Evolutionary conservation across 306 rosid species (phyloP), one percentile per base, ranked within the genome.

Genomic region (Cicer arietinum): DNA sequence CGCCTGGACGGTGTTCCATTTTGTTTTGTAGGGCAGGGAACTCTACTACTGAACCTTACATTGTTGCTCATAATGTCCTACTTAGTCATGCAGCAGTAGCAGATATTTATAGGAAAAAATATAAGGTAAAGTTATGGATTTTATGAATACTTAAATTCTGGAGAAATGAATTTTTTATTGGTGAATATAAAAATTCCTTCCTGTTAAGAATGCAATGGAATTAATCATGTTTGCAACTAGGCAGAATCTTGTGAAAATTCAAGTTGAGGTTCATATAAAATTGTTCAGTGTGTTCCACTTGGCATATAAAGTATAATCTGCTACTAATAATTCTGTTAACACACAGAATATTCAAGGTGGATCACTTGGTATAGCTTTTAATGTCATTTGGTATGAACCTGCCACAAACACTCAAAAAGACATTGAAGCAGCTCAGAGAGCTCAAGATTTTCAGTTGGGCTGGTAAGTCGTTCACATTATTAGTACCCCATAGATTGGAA

Each of bases 401-500:
- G 84, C 11, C 71, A 73, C 92, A 74, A 92, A 92, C 84, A 77
- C 90, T 35, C 69, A 83, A 61, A 80, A 84, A 41, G 91, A 92
- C 77, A 86, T 88, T 74, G 85, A 85, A 53, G 99, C 98, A 25
- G 67, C 99, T 42, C 79, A 92, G 63, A 83, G 95, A 85, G 99
- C 98, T 45, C 96, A 89, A 73, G 99, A 95, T 77, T 95, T 95
- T 90, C 98, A 92, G 85, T 88, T 95, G 17, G 98, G 99, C 73
- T 95, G 99, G 99, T 95, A 80, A 76, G 69, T 84, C 58, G 41
- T 51, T 48, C 22, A 39, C 80, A 59, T 9, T 2, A 10, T 9
- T 35, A n/a, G 22, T 71, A 50, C 20, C 41, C 44, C 18, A 39
- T 7, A 37, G 13, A 64, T 5, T 79, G 54, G 35, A 40, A 12